Evolutionary conservation across 129 eudicot species (phyloP), one percentile per base, ranked within the genome.

Genomic region (Heracleum sosnowskyi): DNA sequence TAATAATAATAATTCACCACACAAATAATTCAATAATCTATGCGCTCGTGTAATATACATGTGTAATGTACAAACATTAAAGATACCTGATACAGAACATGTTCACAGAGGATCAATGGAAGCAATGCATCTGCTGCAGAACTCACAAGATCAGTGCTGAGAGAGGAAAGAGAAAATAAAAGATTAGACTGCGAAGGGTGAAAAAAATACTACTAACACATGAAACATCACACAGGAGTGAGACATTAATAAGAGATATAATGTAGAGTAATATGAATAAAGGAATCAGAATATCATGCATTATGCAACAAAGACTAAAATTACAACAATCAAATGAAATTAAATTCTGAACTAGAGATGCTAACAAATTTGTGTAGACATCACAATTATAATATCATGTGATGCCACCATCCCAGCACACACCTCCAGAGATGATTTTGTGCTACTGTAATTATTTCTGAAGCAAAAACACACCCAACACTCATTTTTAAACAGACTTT

Each of bases 41-140:
- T 26, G 15, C 4, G 36, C 37, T 63, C 7, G 18, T 63, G 69
- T 62, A 33, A n/a, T 10, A n/a, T 57, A n/a, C 15, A 13, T n/a
- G 66, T n/a, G 15, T 2, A 26, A n/a, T 10, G 5, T 7, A 57
- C 5, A 24, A 10, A n/a, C 33, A 57, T 57, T 0, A 17, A 13
- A 35, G n/a, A 51, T 87, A 90, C 99, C 99, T 95, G 96, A 81
- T 91, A 95, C 73, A 90, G 90, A 77, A 70, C 87, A 60, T 88
- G 96, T 81, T 95, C 99, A 78, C 97, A 91, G n/a, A 95, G 90
- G 83, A 95, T 91, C 80, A 95, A 76, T 0, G 99, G 99, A 71
- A 95, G 91, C 64, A 92, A 91, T 82, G 99, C 99, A 91, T 91
- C 99, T 12, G 99, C 99, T 17, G 97, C 97, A 82, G 89, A 86